Evolutionary conservation across 2,329 filamentous ascomycete species (phyloP).

Genomic region (Fusarium robinianum): DNA sequence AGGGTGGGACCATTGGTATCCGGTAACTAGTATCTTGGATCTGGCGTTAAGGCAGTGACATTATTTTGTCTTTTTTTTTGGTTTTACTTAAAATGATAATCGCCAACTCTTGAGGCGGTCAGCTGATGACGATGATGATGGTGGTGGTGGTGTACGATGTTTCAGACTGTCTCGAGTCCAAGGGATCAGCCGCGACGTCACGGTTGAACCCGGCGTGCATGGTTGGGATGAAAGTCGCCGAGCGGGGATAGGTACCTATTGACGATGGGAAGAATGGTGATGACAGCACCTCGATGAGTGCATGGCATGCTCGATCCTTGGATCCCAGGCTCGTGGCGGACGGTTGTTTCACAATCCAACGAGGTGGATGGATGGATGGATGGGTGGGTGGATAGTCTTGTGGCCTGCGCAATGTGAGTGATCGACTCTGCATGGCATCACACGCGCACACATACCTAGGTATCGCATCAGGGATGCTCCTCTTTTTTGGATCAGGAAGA

Average conservation of each 20-base stretch:
- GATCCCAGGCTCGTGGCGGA: conserved; percentile 14
- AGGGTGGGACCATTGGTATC: conserved; percentile 22
- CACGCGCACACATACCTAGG: too few relatives aligned
- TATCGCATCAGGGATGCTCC: too few relatives aligned
- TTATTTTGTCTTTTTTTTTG: conserved; percentile 11
- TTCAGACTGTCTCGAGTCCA: conserved; percentile 16
- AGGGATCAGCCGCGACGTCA: conserved; percentile 24
- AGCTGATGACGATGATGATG: too few relatives aligned
- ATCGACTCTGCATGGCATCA: too few relatives aligned
- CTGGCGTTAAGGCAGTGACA: too few relatives aligned
- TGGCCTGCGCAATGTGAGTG: not conserved
- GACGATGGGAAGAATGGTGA: conserved; percentile 14
- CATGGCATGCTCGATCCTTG: conserved; percentile 23
- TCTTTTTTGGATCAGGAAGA: too few relatives aligned
- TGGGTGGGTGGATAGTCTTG: not conserved
- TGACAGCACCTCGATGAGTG: conserved; percentile 21
- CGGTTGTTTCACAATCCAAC: conserved; percentile 23
- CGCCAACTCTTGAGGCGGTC: not conserved
- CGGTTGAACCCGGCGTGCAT: conserved; percentile 9
- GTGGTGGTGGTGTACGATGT: not conserved
- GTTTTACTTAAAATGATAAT: conserved; percentile 1
- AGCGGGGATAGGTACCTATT: conserved; percentile 1
- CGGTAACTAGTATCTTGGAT: too few relatives aligned
- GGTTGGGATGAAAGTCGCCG: conserved; percentile 12
- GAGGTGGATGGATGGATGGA: conserved; percentile 8